Conservation (phyloP, 345 rosid genomes). For the Carallia pectinifolia region DNA sequence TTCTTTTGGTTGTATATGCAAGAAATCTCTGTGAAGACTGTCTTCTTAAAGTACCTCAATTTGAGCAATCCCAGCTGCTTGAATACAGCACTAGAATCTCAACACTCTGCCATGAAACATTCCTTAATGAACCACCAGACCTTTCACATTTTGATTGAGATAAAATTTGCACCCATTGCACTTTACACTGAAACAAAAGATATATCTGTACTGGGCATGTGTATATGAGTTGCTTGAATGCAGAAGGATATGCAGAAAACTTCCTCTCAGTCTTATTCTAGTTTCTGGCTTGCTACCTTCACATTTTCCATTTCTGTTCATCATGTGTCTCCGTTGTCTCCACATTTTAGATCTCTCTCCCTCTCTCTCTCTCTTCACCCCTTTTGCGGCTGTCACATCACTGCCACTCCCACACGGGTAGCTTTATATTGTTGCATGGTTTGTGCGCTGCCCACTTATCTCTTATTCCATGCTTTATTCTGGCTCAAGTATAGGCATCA, state of each 20-base stretch:
- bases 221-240: neutral
- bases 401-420: no score
- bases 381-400: no score
- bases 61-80: neutral
- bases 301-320: neutral
- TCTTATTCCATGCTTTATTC: neutral
- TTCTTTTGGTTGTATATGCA: neutral
- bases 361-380: no score
- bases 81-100: neutral
- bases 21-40: neutral
- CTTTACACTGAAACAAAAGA: no score
- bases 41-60: neutral
- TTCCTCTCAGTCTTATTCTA: neutral
- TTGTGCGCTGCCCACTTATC: neutral
- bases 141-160: neutral
- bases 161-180: no score
- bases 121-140: neutral
- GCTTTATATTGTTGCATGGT: neutral
- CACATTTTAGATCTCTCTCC: neutral
- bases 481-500: conserved; percentile 9
- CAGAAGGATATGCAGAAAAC: neutral
- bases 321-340: neutral
- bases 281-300: neutral
- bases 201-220: neutral
- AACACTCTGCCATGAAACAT: neutral